A percentile compares a stretch with the other conserved stretches of the same genome.
Conservation (phyloP, 768 basidiomycete genomes). For the Auricularia cornea region DNA sequence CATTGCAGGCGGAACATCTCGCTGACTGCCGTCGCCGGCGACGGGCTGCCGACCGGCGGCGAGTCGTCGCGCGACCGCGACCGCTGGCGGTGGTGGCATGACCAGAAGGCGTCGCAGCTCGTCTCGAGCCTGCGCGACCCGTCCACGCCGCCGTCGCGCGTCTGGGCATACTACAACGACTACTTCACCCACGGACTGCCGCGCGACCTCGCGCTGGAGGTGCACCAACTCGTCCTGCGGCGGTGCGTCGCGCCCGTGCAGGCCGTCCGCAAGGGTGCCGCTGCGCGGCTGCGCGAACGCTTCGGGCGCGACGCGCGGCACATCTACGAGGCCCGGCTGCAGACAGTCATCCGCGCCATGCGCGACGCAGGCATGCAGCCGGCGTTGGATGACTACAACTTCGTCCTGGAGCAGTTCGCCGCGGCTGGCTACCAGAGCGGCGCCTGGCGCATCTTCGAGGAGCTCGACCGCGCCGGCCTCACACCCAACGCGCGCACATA, state of each 20-base stretch:
- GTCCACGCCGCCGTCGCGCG: slow-evolving; percentile 29
- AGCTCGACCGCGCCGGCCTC: slow-evolving; percentile 39
- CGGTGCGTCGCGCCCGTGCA: slow-evolving; percentile 47
- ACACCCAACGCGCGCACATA: slow-evolving; percentile 49
- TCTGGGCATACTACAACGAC: slow-evolving; percentile 53
- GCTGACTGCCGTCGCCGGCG: neutral
- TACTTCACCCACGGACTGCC: neutral
- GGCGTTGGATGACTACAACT: slow-evolving; percentile 60
- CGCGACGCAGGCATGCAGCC: slow-evolving; percentile 40
- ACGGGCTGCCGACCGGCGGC: neutral
- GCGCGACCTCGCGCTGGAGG: slow-evolving; percentile 42
- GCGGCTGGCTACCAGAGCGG: slow-evolving; percentile 63
- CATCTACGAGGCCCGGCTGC: slow-evolving; percentile 57
- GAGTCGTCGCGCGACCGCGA: neutral
- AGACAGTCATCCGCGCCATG: slow-evolving; percentile 62
- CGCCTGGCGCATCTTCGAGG: slow-evolving; percentile 50
- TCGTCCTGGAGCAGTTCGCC: slow-evolving; percentile 66
- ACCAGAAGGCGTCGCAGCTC: neutral
- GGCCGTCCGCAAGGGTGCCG: slow-evolving; percentile 37
- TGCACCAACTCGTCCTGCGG: slow-evolving; percentile 64
- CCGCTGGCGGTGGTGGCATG: neutral
- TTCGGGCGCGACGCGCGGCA: slow-evolving; percentile 35
- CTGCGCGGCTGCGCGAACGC: slow-evolving; percentile 32
- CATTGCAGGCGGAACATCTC: neutral
- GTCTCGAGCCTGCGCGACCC: neutral